Evolutionary conservation across 176 grass and related monocot species (phyloP).

Genomic region (Aechmea fasciata): DNA sequence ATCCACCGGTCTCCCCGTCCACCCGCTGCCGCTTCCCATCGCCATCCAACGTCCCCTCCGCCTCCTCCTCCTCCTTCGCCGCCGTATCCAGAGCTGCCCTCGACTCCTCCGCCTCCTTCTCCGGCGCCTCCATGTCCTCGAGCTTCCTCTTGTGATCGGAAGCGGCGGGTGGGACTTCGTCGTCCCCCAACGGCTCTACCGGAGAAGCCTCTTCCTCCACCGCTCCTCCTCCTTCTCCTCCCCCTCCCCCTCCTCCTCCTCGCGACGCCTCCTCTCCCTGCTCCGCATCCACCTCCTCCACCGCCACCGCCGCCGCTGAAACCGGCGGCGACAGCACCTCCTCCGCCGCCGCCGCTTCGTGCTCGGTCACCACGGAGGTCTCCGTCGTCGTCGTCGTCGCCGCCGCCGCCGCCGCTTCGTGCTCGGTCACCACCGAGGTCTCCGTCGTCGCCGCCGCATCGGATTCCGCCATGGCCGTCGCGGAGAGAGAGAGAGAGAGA

Average conservation of each 20-base stretch:
- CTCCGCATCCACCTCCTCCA: not conserved
- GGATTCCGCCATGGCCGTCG: constrained; percentile 48
- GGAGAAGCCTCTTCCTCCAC: constrained; percentile 13
- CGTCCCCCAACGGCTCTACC: not conserved
- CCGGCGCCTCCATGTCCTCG: constrained; percentile 2
- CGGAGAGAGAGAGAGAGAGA: not conserved
- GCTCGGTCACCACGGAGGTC: constrained; percentile 2
- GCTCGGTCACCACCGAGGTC: constrained; percentile 2
- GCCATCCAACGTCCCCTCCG: not conserved
- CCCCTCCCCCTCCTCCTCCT: constrained; percentile 11
- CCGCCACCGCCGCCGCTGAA: not conserved
- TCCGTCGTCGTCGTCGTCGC: constrained; percentile 32
- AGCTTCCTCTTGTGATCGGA: constrained; percentile 20
- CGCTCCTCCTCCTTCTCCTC: constrained; percentile 3
- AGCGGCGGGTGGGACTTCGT: not conserved
- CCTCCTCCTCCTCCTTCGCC: not conserved
- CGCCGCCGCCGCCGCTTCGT: constrained; percentile 14
- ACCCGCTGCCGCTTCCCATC: not conserved
- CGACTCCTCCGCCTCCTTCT: constrained; percentile 9
- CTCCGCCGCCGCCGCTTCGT: not conserved
- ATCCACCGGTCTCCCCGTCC: not conserved
- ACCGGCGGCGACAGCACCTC: not conserved
- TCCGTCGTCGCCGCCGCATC: constrained; percentile 28
- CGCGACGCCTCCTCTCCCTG: too few species aligned
- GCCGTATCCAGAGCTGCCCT: not conserved